Base-by-base conservation (phyloP, 805 yeast species). In the Yueomyces sp. region DNA sequence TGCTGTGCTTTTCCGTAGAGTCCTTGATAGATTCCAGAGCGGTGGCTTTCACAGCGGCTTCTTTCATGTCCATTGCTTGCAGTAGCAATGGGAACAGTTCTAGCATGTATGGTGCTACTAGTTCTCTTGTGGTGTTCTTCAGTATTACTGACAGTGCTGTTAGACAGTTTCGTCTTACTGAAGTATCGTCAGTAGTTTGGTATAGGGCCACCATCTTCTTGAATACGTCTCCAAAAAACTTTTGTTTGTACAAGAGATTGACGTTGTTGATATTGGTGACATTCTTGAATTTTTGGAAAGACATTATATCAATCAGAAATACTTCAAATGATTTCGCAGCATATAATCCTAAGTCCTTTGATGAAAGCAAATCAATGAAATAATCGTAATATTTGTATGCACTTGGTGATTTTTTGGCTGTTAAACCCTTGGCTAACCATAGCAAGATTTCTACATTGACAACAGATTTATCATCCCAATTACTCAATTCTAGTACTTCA, bases 211-310 rank as follows among this genome's bases (percentile, higher is more conserved):
- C 74, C 32, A 86, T 57, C 31, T 57, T 60, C 0, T 83, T 82
- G 4, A 85, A 68, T 1, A 77, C 64, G 6, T 68, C 63, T 46
- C 76, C 75, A 56, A 86, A 85, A 28, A 85, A 69, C 49, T 79
- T 79, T 55, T 92, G 98, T 56, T 86, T 86, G 69, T 82, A 85
- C 28, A 92, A 67, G 39, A 74, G 60, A 46, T 83, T 73, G 26
- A 81, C 73, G 46, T 79, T 76, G 44, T 82, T 69, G 48, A 77
- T 77, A 52, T 56, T 55, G 48, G 69, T 36, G 54, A 58, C 50
- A 56, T 68, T 60, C 47, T 65, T 67, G 39, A 49, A 71, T 52
- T 74, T 77, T 40, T 69, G 64, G 44, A 82, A 74, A 4, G 81
- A 64, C 19, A 75, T 73, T 41, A 83, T 69, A 51, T 85, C 88